Evolutionary conservation across 2,329 filamentous ascomycete genomes (phyloP).

Genomic region (Arthrobotrys conoides): DNA sequence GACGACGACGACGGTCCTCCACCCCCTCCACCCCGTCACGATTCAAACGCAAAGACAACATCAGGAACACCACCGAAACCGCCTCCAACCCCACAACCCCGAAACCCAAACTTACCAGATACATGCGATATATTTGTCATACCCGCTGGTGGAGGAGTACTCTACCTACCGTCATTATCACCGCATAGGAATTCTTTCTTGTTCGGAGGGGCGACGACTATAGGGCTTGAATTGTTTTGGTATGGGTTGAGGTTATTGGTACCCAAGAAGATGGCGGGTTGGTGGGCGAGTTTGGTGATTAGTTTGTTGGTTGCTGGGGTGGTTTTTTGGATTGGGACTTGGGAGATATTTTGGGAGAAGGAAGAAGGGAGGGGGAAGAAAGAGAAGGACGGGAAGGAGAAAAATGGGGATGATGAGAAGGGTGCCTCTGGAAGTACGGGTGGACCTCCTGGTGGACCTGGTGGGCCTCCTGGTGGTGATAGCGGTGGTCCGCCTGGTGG

Average conservation of each 20-base stretch:
- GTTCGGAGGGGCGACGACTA: constrained; percentile 61
- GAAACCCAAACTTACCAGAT: constrained; percentile 51
- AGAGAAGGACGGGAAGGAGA: constrained; percentile 19
- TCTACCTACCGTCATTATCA: constrained; percentile 63
- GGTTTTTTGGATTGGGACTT: constrained; percentile 46
- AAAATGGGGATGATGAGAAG: neutral
- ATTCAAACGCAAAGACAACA: constrained; percentile 61
- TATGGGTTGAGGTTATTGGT: constrained; percentile 24
- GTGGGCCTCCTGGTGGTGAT: constrained; percentile 1
- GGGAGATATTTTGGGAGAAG: constrained; percentile 46
- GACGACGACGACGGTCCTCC: constrained; percentile 59
- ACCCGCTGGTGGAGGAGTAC: constrained; percentile 62
- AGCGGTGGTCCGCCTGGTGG: neutral
- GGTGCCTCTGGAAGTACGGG: neutral
- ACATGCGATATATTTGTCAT: constrained; percentile 63
- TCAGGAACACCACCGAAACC: constrained; percentile 58
- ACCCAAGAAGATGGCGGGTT: constrained; percentile 39
- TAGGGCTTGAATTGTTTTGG: constrained; percentile 46
- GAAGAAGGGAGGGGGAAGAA: constrained; percentile 44
- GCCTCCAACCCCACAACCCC: constrained; percentile 42
- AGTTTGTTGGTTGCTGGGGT: constrained; percentile 47
- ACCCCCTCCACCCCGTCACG: constrained; percentile 62
- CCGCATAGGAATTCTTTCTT: constrained; percentile 63
- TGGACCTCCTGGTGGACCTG: neutral
- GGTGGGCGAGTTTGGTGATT: constrained; percentile 48